Conservation (phyloP, 75 land plant genomes). For the Pinus tabuliformis region DNA sequence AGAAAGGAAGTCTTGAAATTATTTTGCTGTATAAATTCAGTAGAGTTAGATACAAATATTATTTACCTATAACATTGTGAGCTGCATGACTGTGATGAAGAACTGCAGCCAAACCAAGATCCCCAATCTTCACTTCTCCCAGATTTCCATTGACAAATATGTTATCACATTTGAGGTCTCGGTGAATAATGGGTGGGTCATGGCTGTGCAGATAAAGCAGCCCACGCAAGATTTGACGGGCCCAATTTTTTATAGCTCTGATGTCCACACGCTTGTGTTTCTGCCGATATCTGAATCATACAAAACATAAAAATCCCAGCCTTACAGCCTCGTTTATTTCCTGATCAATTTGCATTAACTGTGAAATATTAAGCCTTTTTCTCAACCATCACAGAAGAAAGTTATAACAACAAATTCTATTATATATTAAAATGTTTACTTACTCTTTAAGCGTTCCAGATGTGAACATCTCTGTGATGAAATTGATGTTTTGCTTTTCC, state of each 20-base stretch:
- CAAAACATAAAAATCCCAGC: not conserved
- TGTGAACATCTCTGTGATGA: conserved; percentile 95
- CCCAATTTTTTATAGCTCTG: conserved; percentile 76
- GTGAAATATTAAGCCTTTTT: not conserved
- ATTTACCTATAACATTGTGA: conserved; percentile 53
- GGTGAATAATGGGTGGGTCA: conserved; percentile 54
- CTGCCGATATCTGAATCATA: conserved; percentile 39
- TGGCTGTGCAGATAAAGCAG: conserved; percentile 59
- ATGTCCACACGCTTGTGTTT: conserved; percentile 66
- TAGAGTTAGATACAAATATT: no score
- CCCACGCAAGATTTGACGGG: conserved; percentile 59
- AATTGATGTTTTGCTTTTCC: conserved; percentile 64
- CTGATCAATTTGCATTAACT: not conserved
- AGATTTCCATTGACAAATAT: conserved; percentile 71
- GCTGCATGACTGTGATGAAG: conserved; percentile 51
- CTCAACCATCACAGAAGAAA: not conserved
- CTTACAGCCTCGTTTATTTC: not conserved
- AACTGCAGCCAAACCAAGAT: conserved; percentile 52
- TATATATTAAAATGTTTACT: conserved; percentile 3
- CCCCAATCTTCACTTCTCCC: conserved; percentile 76
- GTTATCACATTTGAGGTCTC: conserved; percentile 74
- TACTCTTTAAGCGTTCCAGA: conserved; percentile 95
- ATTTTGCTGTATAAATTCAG: no score
- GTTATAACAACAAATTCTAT: no score
- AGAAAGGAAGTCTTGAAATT: no score